Percentiles rank a stretch among this genome's conserved stretches.
phyloP scores from a whole-genome alignment of 164 flowering plant species.

The Platanus orientalis region DNA sequence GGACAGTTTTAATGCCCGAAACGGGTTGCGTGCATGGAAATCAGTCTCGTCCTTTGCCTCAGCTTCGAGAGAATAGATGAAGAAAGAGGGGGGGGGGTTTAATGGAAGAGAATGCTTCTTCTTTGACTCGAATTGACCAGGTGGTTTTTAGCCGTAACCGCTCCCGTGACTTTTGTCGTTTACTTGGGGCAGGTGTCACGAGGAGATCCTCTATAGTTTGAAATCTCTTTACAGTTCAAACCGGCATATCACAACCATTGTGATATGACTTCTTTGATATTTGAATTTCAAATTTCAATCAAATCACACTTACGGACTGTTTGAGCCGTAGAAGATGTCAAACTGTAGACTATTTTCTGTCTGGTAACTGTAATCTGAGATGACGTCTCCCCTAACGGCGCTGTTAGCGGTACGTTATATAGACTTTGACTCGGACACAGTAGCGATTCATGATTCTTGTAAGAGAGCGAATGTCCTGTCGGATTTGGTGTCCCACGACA shows the following conservation, averaged over 20 bases:
- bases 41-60: not conserved
- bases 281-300: no score
- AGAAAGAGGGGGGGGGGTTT: not conserved
- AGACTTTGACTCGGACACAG: not conserved
- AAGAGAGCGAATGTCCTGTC: no score
- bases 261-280: no score
- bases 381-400: not conserved
- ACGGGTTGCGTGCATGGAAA: conserved; percentile 5
- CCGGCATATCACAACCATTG: no score
- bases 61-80: not conserved
- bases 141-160: conserved; percentile 5
- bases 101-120: not conserved
- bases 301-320: no score
- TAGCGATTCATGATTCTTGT: not conserved
- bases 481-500: no score
- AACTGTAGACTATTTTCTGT: no score
- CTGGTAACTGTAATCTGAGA: not conserved
- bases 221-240: no score
- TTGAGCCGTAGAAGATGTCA: no score
- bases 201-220: no score
- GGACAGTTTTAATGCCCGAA: conserved; percentile 20
- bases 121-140: conserved; percentile 22
- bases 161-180: conserved; percentile 6
- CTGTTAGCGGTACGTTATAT: not conserved
- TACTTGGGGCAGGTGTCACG: no score